A percentile compares a stretch with the other conserved stretches of the same genome.
Evolutionary conservation across 768 basidiomycete species (phyloP).

Genomic region (Chiua virens): DNA sequence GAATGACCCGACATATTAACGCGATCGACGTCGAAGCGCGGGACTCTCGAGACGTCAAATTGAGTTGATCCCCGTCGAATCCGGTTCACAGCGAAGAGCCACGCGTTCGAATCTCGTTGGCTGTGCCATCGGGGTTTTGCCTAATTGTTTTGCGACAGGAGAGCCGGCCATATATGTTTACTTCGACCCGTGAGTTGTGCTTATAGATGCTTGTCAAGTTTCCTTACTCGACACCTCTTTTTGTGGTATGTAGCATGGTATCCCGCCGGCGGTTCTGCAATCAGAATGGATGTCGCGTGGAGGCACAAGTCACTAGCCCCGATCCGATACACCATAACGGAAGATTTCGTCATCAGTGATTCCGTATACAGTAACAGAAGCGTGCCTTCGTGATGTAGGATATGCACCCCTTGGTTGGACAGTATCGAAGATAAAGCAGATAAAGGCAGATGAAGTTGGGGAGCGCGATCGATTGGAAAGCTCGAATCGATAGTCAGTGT

Average conservation of each 20-base stretch:
- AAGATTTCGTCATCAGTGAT: background rate
- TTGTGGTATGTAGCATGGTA: background rate
- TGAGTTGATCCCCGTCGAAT: constrained; percentile 15
- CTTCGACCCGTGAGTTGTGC: constrained; percentile 6
- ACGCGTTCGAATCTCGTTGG: constrained; percentile 21
- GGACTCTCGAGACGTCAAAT: background rate
- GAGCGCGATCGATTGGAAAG: too few species aligned
- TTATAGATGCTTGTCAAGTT: background rate
- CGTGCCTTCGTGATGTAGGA: background rate
- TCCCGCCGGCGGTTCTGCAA: background rate
- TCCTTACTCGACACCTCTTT: constrained; percentile 10
- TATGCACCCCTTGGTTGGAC: background rate
- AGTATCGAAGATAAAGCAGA: background rate
- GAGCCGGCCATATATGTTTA: constrained; percentile 14
- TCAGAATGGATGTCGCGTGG: background rate
- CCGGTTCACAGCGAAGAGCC: constrained; percentile 14
- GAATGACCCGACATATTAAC: constrained; percentile 14
- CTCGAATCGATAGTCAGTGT: background rate
- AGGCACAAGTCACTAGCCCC: background rate
- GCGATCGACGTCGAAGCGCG: constrained; percentile 27
- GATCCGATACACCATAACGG: background rate
- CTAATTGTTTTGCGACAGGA: constrained; percentile 13
- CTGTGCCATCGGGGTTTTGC: constrained; percentile 19
- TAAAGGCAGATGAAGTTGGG: background rate
- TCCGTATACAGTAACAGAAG: background rate